A percentile compares a stretch with the other conserved stretches of the same genome.
These are phyloP conservation scores for Aspergillus amoenus DNA, from an alignment of 2,329 filamentous ascomycete genomes.

Conservation along the genomic window DNA sequence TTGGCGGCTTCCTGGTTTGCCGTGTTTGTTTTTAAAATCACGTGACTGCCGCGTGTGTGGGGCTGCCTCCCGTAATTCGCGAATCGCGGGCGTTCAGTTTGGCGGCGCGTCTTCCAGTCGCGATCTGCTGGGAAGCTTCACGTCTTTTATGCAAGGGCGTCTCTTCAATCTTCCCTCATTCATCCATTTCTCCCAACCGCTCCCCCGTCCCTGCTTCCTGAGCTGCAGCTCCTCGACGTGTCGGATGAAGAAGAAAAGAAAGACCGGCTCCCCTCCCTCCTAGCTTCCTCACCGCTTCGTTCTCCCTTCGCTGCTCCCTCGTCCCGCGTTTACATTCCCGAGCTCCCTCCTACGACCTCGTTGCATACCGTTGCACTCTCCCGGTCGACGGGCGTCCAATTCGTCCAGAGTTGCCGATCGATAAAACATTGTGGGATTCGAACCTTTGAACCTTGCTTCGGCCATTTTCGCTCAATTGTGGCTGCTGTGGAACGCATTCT, in stretches of 20 bases:
- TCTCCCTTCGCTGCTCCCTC: constrained; percentile 11
- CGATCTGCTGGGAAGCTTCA: constrained; percentile 31
- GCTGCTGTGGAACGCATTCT: constrained; percentile 6
- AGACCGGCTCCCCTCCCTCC: constrained; percentile 15
- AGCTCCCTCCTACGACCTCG: constrained; percentile 21
- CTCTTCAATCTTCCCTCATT: constrained; percentile 17
- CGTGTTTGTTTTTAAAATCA: constrained; percentile 21
- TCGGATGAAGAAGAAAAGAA: constrained; percentile 10
- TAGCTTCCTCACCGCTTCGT: constrained; percentile 18
- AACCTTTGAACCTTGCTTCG: constrained; percentile 15
- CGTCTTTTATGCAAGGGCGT: constrained; percentile 32
- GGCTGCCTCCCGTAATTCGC: neutral
- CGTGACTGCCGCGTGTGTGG: too few species aligned
- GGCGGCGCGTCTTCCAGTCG: constrained; percentile 40
- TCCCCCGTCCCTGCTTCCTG: constrained; percentile 18
- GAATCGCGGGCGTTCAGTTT: constrained; percentile 36
- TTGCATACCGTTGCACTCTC: constrained; percentile 34
- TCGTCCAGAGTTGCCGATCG: constrained; percentile 17
- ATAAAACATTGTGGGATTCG: constrained; percentile 11
- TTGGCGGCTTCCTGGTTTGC: constrained; percentile 25
- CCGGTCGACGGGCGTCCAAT: constrained; percentile 29
- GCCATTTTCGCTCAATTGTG: neutral
- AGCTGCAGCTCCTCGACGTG: constrained; percentile 16
- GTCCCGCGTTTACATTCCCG: constrained; percentile 30
- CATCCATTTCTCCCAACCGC: constrained; percentile 18